A percentile compares a stretch with the other conserved stretches of the same genome.
phyloP scores from a whole-genome alignment of 2,329 filamentous ascomycete genomes.

The Zasmidium cellare region DNA sequence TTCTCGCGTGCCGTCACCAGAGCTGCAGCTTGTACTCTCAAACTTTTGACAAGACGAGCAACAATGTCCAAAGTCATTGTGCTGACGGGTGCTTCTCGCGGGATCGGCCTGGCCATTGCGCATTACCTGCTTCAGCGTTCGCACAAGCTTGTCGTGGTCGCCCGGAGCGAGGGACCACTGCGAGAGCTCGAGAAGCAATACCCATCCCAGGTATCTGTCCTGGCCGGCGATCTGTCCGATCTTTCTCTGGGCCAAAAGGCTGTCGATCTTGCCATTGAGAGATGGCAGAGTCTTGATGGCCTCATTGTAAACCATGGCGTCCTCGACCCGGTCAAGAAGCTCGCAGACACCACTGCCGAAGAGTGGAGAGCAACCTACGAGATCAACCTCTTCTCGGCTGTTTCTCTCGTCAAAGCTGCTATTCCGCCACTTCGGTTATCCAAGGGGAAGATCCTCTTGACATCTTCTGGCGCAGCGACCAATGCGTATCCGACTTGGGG shows the following conservation, averaged over 20 bases:
- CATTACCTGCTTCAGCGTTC: slow-evolving; percentile 54
- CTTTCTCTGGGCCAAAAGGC: slow-evolving; percentile 58
- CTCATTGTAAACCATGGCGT: slow-evolving; percentile 87
- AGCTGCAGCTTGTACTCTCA: neutral
- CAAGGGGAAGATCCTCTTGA: slow-evolving; percentile 72
- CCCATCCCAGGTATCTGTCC: slow-evolving; percentile 51
- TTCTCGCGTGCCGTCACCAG: neutral
- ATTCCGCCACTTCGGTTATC: slow-evolving; percentile 67
- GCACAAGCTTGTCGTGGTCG: slow-evolving; percentile 58
- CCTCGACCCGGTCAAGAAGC: slow-evolving; percentile 70
- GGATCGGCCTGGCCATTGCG: slow-evolving; percentile 63
- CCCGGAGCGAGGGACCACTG: slow-evolving; percentile 57
- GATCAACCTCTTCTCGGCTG: slow-evolving; percentile 81
- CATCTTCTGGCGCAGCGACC: slow-evolving; percentile 74
- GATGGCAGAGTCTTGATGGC: slow-evolving; percentile 71
- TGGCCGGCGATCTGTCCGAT: slow-evolving; percentile 60
- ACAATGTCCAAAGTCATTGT: slow-evolving; percentile 47
- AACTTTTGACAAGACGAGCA: no score
- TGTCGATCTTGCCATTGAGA: slow-evolving; percentile 63
- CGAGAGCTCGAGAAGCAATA: slow-evolving; percentile 56
- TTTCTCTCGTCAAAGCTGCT: slow-evolving; percentile 75
- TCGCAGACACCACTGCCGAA: slow-evolving; percentile 66
- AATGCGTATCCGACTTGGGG: slow-evolving; percentile 72
- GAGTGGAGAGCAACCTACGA: slow-evolving; percentile 78
- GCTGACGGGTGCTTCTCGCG: slow-evolving; percentile 64